Base-by-base conservation (phyloP, 192 early-diverging fungal genomes). In the Coemansia sp. region DNA sequence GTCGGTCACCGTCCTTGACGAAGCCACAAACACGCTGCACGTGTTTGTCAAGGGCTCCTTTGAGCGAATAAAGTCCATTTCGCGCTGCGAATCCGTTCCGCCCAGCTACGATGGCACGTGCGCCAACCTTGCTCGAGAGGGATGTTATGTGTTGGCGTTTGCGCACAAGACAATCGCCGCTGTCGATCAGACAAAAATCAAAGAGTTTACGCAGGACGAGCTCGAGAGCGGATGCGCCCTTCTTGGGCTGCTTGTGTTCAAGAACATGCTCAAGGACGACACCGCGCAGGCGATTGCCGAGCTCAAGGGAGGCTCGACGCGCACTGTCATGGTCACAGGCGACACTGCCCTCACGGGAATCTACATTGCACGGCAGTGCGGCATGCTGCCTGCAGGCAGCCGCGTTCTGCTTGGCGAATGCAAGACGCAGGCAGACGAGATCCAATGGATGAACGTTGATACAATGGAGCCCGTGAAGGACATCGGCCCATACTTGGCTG, bases 311-410 rank as follows among this genome's bases (percentile, higher is more conserved):
- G 92, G 91, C 41, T 87, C 79, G 38, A 87, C 84, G 24, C 87
- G 92, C 44, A 89, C 87, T 15, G 85, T 92, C 30, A 94, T 94
- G 92, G 88, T 94, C 69, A 93, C 92, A 10, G 92, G 92, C 53
- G 92, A 94, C 70, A 91, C 90, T 49, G 89, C 87, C 2, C 72
- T 88, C 49, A 94, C 92, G 20, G 92, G 88, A 30, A 76, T 91
- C 23, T 91, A 87, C 68, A 88, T 94, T 70, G 92, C 89, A 0
- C 83, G 84, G 6, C 71, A 73, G 55, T 73, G 71, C 35, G 64
- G 64, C 7, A 73, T 73, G 71, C 35, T 66, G 14, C 71, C 71
- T 8, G 16, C 48, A 46, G 64, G 33, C 18, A 73, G n/a, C 39
- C 5, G 41, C 2, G 82, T 89, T 8, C 53, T 85, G 33, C 64